Base-by-base conservation (phyloP, 176 grass and related monocot genomes). In the Echinochloa phyllopogon region DNA sequence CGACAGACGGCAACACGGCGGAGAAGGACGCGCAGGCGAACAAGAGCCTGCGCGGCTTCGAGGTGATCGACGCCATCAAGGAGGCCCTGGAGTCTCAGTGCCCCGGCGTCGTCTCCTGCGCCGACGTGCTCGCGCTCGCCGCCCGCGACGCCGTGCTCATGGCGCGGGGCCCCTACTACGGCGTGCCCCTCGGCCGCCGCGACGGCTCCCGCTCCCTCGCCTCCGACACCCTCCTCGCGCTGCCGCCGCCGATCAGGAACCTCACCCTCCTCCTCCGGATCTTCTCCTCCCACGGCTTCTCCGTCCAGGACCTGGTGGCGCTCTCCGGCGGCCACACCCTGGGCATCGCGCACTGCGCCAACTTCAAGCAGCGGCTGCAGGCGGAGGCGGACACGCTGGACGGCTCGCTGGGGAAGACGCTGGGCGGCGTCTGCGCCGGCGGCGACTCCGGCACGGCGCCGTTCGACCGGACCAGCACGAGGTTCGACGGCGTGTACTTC, bases 1-100 rank as follows among this genome's bases (percentile, higher is more conserved):
- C 93, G 18, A 73, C 91, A 44, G 56, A 88, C 41, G 86, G 17
- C 33, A 86, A 88, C 85, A 92, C 61, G 13, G 89, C 93, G 71
- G 96, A 98, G 84, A 98, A 98, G 79, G 96, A 98, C 77, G 91
- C 96, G 21, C 83, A 0, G n/a, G 81, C 93, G 37, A 98, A 98
- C 84, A 63, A 83, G 57, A 94, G 91, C 58, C 69, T 95, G 12
- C 89, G 91, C 2, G 96, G 96, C 8, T 98, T 84, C 85, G 96
- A 98, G 58, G 87, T 98, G 27, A 91, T 98, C 69, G 96, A 98
- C 74, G 44, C 27, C 65, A 89, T 89, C 82, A 98, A 98, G 88
- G n/a, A 83, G 56, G 24, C 56, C 1, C 63, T 98, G 1, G 96
- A 98, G 73, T 41, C 24, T 12, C 77, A 80, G 61, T 98, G 96